These are phyloP conservation scores for Cylindrotheca closterium DNA, from an alignment of 108 stramenopile genomes.

Conservation along the genomic window DNA sequence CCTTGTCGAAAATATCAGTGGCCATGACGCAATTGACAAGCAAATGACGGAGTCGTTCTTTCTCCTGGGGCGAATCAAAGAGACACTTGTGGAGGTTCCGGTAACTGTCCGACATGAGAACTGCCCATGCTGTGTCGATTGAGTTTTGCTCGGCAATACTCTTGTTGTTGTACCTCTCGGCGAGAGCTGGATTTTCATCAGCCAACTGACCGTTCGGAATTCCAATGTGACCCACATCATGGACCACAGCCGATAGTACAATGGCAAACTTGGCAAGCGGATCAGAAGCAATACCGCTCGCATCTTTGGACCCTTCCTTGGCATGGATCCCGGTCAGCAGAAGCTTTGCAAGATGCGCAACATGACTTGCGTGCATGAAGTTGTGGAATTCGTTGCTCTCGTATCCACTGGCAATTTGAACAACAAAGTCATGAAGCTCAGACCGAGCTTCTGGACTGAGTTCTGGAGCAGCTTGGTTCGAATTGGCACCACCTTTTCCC, in stretches of 20 bases:
- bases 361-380: conserved; percentile 3
- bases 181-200: conserved; percentile 1
- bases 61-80: conserved; percentile 17
- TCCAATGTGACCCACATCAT: conserved; percentile 12
- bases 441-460: not conserved
- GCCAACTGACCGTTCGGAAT: conserved; percentile 3
- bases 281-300: not conserved
- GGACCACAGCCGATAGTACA: conserved; percentile 7
- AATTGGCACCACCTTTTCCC: not conserved
- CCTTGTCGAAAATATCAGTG: conserved; percentile 38
- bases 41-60: conserved; percentile 31
- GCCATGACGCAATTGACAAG: conserved; percentile 37
- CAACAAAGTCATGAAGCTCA: conserved; percentile 1
- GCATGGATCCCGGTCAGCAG: not conserved
- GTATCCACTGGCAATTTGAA: conserved; percentile 3
- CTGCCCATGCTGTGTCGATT: conserved; percentile 8
- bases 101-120: conserved; percentile 1
- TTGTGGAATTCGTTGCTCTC: conserved; percentile 5
- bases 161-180: not conserved
- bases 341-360: not conserved
- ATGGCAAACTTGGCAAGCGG: conserved; percentile 8
- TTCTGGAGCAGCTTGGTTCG: not conserved
- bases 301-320: not conserved
- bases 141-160: conserved; percentile 17
- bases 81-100: conserved; percentile 10